Evolutionary conservation across 2,329 filamentous ascomycete species (phyloP), one percentile per base, ranked within the genome.

Genomic region (Cercospora sp.): DNA sequence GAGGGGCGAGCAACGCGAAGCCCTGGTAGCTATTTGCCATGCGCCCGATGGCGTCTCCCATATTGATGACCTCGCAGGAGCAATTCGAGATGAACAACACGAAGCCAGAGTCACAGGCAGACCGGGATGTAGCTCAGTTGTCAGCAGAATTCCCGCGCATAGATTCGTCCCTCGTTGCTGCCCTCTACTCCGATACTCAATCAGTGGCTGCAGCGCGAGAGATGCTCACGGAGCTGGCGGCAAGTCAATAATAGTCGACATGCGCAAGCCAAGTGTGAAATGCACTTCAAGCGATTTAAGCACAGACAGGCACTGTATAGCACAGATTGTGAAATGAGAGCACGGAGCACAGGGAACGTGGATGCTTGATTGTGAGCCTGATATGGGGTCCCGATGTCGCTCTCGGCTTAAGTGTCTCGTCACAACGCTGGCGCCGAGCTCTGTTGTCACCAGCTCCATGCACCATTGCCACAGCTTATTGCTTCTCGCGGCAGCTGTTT

Each of bases 141-240:
- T 77, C 80, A 74, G 67, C 77, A 16, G 81, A 83, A 73, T 83
- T 81, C 63, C 81, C 81, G 0, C 75, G 72, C n/a, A 72, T 83
- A n/a, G 81, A 83, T 72, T 77, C 79, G 2, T 80, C 77, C 65
- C 68, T 83, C 72, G 80, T 83, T 68, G 81, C 81, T 10, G 81
- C 81, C n/a, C 77, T 83, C 53, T 83, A 82, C 68, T 76, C 77
- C 6, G 81, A 83, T 70, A 77, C 76, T 28, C 77, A 81, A 73
- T 78, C 75, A 69, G 64, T 82, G 70, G 77, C 77, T 20, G 80
- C 77, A n/a, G 80, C 80, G 66, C 77, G 81, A 69, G 81, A 83
- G 75, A 81, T 81, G 80, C 72, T 83, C 67, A 74, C 77, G 51
- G 81, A 81, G 72, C 70, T 83, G 72, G 72, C 69, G 20, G 62